Evolutionary conservation across 2,329 filamentous ascomycete species (phyloP).

Genomic region (Leptographium procerum): DNA sequence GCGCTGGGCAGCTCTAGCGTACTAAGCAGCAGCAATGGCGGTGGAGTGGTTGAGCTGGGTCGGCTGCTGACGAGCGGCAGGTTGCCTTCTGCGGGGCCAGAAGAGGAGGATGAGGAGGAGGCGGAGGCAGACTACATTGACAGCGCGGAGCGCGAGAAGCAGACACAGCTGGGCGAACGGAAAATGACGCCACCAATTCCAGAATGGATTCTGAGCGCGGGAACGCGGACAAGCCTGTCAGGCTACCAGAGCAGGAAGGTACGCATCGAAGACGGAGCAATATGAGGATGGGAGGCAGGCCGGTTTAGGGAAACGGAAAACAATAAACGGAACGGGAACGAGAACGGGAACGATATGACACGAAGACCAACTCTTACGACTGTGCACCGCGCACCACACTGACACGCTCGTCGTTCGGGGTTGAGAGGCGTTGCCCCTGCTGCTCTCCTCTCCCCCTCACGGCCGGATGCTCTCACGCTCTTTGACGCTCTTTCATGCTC

Average conservation of each 20-base stretch:
- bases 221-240: constrained; percentile 36
- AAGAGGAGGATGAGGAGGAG: constrained; percentile 16
- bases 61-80: neutral
- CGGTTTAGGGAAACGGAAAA: neutral
- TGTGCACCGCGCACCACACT: neutral
- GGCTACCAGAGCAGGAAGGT: constrained; percentile 30
- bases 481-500: neutral
- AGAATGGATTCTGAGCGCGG: constrained; percentile 46
- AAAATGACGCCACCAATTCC: constrained; percentile 50
- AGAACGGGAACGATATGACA: neutral
- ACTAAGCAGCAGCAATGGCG: constrained; percentile 1
- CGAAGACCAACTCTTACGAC: neutral
- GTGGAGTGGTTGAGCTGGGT: neutral
- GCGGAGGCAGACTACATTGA: constrained; percentile 14
- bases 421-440: neutral
- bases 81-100: too few relatives aligned
- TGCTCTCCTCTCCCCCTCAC: too few relatives aligned
- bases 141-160: neutral
- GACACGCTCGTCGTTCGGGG: neutral
- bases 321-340: neutral
- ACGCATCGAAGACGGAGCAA: constrained; percentile 3
- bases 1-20: neutral
- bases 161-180: constrained; percentile 22
- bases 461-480: neutral
- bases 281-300: neutral